Evolutionary conservation across 768 basidiomycete species (phyloP), one percentile per base, ranked within the genome.

Genomic region (Arthromyces matolae): DNA sequence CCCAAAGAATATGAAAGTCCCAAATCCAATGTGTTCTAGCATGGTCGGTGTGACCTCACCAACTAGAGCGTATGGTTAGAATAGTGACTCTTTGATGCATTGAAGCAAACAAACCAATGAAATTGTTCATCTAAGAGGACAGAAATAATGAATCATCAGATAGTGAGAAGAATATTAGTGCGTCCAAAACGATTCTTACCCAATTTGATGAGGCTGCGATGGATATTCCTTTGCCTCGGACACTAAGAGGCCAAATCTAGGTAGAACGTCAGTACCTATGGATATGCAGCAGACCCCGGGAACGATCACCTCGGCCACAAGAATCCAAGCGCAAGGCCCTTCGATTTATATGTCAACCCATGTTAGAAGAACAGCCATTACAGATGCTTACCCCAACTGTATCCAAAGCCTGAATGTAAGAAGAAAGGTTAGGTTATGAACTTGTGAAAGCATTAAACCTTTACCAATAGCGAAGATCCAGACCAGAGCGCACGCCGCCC

Each of bases 1-100:
- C 35, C 85, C 85, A 61, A 88, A 89, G 70, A 88, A 84, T 34
- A 90, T 72, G 59, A 89, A 89, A 1, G 86, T 88, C 9, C 83
- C 84, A 60, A 78, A 88, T 18, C 75, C 67, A 28, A 87, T 70
- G 42, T 83, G 71, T n/a, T 65, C 55, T 49, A 84, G 64, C 86
- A 88, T 88, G 1, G 80, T 74, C 3, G 87, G 87, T 5, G 86
- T 90, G 9, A 87, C 77, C 65, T 74, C 47, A 27, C 49, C 49
- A n/a, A 50, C 49, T 50, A 28, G 5, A 10, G 19, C 16, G 8
- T 42, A 7, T 34, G 12, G 35, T 12, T n/a, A 42, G 42, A 44
- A 31, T 38, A 2, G 6, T 32, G 5, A 35, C 19, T 14, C 48
- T 3, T 25, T 1, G 12, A 28, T 16, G 51, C 7, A 16, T 35